Base-by-base conservation (phyloP, 2,329 filamentous ascomycete species). In the Penicillium sp. region DNA sequence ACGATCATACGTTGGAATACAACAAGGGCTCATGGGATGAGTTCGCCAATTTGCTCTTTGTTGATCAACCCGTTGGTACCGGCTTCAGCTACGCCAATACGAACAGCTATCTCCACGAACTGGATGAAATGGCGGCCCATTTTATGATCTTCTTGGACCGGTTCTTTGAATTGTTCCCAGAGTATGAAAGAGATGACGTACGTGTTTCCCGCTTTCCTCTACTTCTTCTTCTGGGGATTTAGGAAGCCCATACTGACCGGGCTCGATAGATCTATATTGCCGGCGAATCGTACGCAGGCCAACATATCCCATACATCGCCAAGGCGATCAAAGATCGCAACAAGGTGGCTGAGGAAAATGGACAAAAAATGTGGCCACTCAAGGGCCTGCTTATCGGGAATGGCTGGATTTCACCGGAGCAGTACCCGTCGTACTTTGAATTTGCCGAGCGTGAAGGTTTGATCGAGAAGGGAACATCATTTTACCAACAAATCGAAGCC, bases 1-100 rank as follows among this genome's bases (percentile, higher is more conserved):
- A 93, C 62, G 84, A 89, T 29, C 75, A 82, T 75, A 81, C 87
- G 67, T 78, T 99, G 54, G 80, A 80, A 55, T 86, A 90, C 72
- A 97, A 97, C 73, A 88, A 95, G 53, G 94, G 94, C n/a, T 92
- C 92, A 1, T 99, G 95, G 95, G 89, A 96, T 74, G 93, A 99
- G 77, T 99, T 97, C 69, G 91, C 94, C 61, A 99, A 99, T 68
- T 75, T 99, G 49, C 84, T 99, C 56, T 99, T 99, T 70, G 90
- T 99, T 57, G 94, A 99, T 70, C 95, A 97, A 70, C 94, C 94
- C 0, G 92, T 97, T 33, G 95, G 94, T 12, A 97, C 93, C 1
- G 94, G 94, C 2, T 99, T 89, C 78, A 99, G 94, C 76, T 97
- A 94, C 70, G 92, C 92, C 69, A 89, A 96, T 69, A 94, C 90